Conservation (phyloP, 2,329 filamentous ascomycete species). For the Talaromyces sp. region DNA sequence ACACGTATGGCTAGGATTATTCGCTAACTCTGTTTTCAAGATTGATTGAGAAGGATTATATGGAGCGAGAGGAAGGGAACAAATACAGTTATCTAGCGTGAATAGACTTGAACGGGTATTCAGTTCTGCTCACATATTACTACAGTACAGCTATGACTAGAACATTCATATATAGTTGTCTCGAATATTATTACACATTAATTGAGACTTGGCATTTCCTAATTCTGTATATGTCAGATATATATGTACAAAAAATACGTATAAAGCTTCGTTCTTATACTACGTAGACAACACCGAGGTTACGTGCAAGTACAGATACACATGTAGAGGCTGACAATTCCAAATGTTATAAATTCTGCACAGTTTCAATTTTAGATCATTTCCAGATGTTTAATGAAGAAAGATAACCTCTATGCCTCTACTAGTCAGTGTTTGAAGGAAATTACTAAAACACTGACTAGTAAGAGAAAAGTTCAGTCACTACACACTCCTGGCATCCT, state of each 20-base stretch:
- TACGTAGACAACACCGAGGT: no score
- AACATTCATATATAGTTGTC: background rate
- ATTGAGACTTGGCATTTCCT: no score
- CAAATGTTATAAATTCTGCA: no score
- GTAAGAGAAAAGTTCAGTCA: no score
- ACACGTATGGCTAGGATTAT: background rate
- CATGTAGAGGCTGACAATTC: no score
- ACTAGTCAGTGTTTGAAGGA: background rate
- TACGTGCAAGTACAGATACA: no score
- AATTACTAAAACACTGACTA: no score
- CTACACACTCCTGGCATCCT: no score
- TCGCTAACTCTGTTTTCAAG: constrained; percentile 38
- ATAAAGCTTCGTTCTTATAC: no score
- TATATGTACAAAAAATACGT: no score
- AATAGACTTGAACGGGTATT: background rate
- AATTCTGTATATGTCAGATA: no score
- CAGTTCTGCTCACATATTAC: background rate
- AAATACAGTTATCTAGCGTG: constrained; percentile 63
- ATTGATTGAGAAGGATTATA: constrained; percentile 88
- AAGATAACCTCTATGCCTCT: background rate
- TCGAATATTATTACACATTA: background rate
- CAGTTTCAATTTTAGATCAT: no score
- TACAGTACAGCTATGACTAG: background rate
- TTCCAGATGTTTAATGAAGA: background rate
- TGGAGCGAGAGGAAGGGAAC: constrained; percentile 68